A percentile compares a stretch with the other conserved stretches of the same genome.
These are phyloP conservation scores for Colletotrichum spaethianum DNA, from an alignment of 2,329 filamentous ascomycete genomes.

Conservation along the genomic window DNA sequence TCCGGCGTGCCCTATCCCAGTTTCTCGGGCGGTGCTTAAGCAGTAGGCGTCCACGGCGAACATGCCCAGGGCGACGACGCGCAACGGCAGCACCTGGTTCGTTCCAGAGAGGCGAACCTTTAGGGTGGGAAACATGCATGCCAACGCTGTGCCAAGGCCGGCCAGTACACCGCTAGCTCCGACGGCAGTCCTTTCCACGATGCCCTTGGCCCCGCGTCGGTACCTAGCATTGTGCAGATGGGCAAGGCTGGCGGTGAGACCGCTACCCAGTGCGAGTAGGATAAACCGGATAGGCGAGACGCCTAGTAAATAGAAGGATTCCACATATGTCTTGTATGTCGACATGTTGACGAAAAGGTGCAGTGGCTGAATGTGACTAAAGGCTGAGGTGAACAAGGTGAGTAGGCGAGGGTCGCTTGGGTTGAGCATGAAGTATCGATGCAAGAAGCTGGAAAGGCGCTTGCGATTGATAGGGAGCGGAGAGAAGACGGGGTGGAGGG, in stretches of 20 bases:
- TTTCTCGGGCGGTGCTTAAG: constrained; percentile 28
- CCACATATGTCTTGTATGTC: constrained; percentile 31
- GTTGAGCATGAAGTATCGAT: constrained; percentile 32
- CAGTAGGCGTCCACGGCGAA: constrained; percentile 30
- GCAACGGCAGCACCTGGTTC: constrained; percentile 18
- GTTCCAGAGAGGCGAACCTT: constrained; percentile 33
- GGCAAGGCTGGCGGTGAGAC: constrained; percentile 20
- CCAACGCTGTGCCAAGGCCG: constrained; percentile 32
- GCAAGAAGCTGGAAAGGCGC: constrained; percentile 20
- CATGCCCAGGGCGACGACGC: constrained; percentile 25
- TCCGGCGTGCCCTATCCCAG: constrained; percentile 31
- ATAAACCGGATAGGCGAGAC: constrained; percentile 17
- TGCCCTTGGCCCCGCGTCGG: not conserved
- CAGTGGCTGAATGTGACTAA: constrained; percentile 35
- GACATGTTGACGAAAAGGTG: constrained; percentile 36
- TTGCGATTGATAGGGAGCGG: constrained; percentile 22
- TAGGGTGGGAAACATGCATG: constrained; percentile 28
- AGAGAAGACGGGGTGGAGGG: constrained; percentile 32
- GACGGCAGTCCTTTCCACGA: constrained; percentile 13
- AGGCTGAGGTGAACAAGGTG: constrained; percentile 31
- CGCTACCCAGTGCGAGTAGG: constrained; percentile 27
- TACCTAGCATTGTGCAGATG: constrained; percentile 10
- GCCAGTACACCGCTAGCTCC: constrained; percentile 30
- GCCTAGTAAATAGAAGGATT: constrained; percentile 15
- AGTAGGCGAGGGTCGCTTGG: constrained; percentile 12